Evolutionary conservation across 768 basidiomycete genomes (phyloP).

Genomic region (Collybiopsis luxurians): DNA sequence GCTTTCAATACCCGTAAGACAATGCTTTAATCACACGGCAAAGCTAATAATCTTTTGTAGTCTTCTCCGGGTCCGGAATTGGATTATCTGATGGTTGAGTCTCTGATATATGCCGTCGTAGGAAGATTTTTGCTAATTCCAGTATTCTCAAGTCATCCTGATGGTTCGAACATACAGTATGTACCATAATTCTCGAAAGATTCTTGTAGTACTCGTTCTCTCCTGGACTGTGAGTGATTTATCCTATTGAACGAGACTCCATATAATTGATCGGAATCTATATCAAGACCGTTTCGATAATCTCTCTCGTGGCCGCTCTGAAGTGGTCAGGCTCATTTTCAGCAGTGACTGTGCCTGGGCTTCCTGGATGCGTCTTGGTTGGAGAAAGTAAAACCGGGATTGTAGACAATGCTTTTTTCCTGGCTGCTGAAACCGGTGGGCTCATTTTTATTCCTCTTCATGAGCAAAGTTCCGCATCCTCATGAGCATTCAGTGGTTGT

Average conservation of each 20-base stretch:
- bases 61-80: background rate
- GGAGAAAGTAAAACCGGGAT: background rate
- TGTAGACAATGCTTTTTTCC: background rate
- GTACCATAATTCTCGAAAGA: background rate
- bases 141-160: background rate
- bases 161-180: background rate
- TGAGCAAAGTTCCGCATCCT: background rate
- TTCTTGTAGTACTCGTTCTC: background rate
- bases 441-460: background rate
- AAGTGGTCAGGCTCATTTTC: background rate
- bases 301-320: background rate
- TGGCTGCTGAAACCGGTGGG: background rate
- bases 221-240: background rate
- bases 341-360: background rate
- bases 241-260: too few relatives aligned
- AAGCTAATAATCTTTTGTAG: background rate
- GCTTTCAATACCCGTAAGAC: background rate
- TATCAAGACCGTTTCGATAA: background rate
- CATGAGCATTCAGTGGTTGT: background rate
- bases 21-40: too few relatives aligned
- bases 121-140: background rate
- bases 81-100: slow-evolving; percentile 2
- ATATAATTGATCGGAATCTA: background rate
- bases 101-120: background rate
- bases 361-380: background rate